phyloP scores from a whole-genome alignment of 2,329 filamentous ascomycete genomes.

The Botrytis galanthina region DNA sequence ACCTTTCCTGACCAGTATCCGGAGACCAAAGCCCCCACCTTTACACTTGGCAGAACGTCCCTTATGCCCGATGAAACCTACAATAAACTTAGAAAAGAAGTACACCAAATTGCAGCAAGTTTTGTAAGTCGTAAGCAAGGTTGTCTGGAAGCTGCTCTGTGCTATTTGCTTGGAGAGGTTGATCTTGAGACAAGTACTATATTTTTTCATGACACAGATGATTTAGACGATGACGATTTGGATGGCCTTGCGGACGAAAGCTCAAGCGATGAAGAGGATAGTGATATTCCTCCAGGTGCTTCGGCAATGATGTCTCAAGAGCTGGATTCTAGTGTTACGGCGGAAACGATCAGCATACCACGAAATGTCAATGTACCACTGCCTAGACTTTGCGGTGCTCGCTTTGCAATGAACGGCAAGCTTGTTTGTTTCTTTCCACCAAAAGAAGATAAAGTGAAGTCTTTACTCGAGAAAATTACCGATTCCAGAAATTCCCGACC shows the following conservation, averaged over 20 bases:
- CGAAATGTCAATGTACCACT: constrained; percentile 53
- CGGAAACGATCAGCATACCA: constrained; percentile 51
- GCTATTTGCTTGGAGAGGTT: constrained; percentile 62
- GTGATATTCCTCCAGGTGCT: constrained; percentile 39
- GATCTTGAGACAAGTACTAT: constrained; percentile 59
- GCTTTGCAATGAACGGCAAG: constrained; percentile 61
- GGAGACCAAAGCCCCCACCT: constrained; percentile 55
- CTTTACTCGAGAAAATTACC: constrained; percentile 47
- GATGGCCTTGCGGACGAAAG: constrained; percentile 67
- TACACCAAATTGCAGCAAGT: constrained; percentile 54
- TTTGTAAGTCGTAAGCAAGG: constrained; percentile 59
- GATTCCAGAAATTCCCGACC: constrained; percentile 48
- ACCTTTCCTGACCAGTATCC: constrained; percentile 60
- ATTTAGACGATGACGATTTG: constrained; percentile 59
- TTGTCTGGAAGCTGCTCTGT: constrained; percentile 60
- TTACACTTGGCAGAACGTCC: constrained; percentile 59
- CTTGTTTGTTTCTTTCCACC: constrained; percentile 68
- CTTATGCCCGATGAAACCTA: constrained; percentile 59
- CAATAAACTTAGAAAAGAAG: constrained; percentile 52
- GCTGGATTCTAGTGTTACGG: constrained; percentile 52
- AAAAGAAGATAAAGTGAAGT: constrained; percentile 56
- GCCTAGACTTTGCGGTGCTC: constrained; percentile 58
- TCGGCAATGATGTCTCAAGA: constrained; percentile 61
- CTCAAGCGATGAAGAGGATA: constrained; percentile 79
- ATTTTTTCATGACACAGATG: constrained; percentile 55